Evolutionary conservation across 176 grass and related monocot species (phyloP), one percentile per base, ranked within the genome.

Genomic region (Phragmites australis): DNA sequence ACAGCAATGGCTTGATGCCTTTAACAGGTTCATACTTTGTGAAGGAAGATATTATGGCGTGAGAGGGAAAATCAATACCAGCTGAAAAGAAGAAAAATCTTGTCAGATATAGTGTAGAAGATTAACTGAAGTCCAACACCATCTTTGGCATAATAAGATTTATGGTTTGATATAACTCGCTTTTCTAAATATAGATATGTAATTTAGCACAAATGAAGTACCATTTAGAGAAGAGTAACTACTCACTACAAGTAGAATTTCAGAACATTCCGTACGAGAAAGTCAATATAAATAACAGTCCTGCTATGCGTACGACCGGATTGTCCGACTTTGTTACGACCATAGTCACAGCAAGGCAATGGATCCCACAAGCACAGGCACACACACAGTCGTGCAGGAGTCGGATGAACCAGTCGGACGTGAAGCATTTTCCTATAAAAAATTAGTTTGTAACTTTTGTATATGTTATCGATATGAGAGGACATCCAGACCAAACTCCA

Each of bases 71-170:
- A 70, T 55, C 71, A 19, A 2, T 40, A 53, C 77, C 78, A 57
- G 64, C 87, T 89, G 82, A 89, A 89, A 89, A 21, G 16, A 81
- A 54, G 26, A 76, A 81, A 89, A 55, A 54, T 44, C 2, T 37
- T 45, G 44, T 85, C 59, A 81, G 57, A 46, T 56, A 37, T 40
- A 3, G 16, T 63, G 18, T 52, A 32, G 43, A 86, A 72, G 32
- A 21, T 87, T 26, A 69, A 70, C 25, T 44, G 0, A 87, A 21
- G 10, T 31, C 18, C 23, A 68, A 70, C 44, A 72, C 8, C 21
- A 72, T 64, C 12, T 16, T 22, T 34, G 34, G 45, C 9, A 44
- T 3, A 60, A 57, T 3, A 80, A 5, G 6, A 6, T 31, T 4
- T 54, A 65, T 8, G 4, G 39, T 70, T 68, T 19, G 58, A 70